Evolutionary conservation across 73 alveolate species (phyloP).

Genomic region (Blepharisma stoltei): DNA sequence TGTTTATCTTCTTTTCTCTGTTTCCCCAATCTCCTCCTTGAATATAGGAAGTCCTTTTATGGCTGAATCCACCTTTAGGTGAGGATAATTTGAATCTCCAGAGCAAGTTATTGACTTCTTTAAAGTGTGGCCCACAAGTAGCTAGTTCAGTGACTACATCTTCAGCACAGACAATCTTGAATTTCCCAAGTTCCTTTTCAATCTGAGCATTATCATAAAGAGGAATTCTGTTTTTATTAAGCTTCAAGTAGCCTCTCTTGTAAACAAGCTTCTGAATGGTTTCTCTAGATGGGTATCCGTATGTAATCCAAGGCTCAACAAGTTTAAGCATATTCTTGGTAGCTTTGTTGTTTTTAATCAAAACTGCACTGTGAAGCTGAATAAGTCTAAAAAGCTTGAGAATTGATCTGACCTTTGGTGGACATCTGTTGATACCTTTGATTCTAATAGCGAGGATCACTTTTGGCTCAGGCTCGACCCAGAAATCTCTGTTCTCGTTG

Average conservation of each 20-base stretch:
- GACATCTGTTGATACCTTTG: constrained; percentile 74
- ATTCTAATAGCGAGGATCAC: constrained; percentile 42
- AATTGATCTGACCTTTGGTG: constrained; percentile 80
- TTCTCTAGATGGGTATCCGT: constrained; percentile 85
- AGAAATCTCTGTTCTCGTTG: constrained; percentile 15
- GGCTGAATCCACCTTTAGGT: constrained; percentile 84
- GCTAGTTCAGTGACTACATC: constrained; percentile 94
- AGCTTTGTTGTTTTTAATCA: constrained; percentile 89
- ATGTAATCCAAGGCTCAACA: constrained; percentile 83
- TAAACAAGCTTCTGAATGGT: constrained; percentile 80
- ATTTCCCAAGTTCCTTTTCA: constrained; percentile 86
- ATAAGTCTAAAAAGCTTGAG: constrained; percentile 86
- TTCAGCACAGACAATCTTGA: constrained; percentile 89
- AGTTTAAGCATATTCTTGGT: constrained; percentile 87
- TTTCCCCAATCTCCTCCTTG: constrained; percentile 93
- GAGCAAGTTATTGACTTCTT: constrained; percentile 91
- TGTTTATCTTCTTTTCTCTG: constrained; percentile 91
- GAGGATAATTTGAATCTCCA: constrained; percentile 90
- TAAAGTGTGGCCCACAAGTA: constrained; percentile 89
- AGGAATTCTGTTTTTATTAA: constrained; percentile 86
- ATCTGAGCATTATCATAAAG: constrained; percentile 83
- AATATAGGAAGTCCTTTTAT: constrained; percentile 79
- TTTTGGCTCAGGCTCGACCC: constrained; percentile 51
- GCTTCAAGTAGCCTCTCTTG: constrained; percentile 95
- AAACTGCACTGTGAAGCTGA: constrained; percentile 88